Percentiles rank a stretch among this genome's conserved stretches.
phyloP scores from a whole-genome alignment of 1,139 yeast species.

The Protomyces pachydermus region DNA sequence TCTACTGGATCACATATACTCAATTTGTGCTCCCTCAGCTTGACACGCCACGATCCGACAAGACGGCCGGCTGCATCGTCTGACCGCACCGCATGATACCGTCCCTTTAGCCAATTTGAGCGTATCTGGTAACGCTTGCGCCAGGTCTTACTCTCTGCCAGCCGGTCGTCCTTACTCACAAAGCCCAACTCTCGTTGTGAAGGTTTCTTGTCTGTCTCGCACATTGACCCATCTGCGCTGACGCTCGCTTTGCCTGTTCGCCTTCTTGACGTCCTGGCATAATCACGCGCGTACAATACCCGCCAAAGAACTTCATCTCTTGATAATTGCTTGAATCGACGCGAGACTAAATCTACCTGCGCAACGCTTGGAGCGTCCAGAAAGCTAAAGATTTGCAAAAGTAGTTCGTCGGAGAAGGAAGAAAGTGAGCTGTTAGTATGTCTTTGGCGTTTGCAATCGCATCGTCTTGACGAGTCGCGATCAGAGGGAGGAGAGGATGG shows the following conservation, averaged over 20 bases:
- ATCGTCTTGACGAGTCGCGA: neutral
- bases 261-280: neutral
- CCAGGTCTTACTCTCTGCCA: neutral
- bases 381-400: neutral
- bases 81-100: neutral
- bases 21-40: neutral
- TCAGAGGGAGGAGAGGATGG: neutral
- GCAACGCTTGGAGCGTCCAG: constrained; percentile 1
- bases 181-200: neutral
- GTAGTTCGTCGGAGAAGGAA: constrained; percentile 8
- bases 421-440: neutral
- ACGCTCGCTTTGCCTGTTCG: too few species aligned
- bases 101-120: constrained; percentile 14
- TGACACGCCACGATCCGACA: neutral
- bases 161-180: neutral
- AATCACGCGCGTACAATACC: neutral
- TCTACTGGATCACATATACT: neutral
- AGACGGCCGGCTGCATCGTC: neutral
- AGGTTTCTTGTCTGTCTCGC: neutral
- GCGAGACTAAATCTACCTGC: neutral
- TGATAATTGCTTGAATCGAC: neutral
- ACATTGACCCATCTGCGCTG: neutral
- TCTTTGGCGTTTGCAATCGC: neutral
- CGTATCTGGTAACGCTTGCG: constrained; percentile 8
- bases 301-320: constrained; percentile 11